A percentile compares a stretch with the other conserved stretches of the same genome.
These are phyloP conservation scores for Alternaria hordeiaustralica DNA, from an alignment of 2,329 filamentous ascomycete genomes.

Conservation along the genomic window DNA sequence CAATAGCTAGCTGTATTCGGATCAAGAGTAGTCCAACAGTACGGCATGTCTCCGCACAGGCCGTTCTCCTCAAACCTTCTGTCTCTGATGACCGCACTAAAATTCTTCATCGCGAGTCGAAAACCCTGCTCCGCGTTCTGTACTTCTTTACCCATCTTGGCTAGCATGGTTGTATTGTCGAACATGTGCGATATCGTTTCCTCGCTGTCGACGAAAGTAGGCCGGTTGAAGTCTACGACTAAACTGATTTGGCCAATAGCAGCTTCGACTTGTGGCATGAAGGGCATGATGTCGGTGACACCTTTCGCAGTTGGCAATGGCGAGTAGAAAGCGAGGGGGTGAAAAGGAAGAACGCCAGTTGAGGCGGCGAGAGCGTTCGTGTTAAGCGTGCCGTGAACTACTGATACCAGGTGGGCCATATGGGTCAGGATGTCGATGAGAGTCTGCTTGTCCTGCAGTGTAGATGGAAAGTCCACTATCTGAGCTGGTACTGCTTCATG, in stretches of 20 bases:
- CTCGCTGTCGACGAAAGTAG: neutral
- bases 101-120: neutral
- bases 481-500: neutral
- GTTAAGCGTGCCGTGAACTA: constrained; percentile 5
- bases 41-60: constrained; percentile 2
- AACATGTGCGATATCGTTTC: constrained; percentile 1
- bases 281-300: neutral
- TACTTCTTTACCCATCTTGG: neutral
- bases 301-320: neutral
- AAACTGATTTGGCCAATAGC: neutral
- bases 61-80: neutral
- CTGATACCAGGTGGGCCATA: constrained; percentile 3
- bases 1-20: neutral
- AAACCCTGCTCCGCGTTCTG: neutral
- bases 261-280: constrained; percentile 1
- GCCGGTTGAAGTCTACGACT: neutral
- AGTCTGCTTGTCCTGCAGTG: neutral
- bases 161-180: neutral
- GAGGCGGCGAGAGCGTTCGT: neutral
- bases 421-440: constrained; percentile 4
- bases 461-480: neutral
- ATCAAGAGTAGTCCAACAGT: neutral
- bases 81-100: neutral
- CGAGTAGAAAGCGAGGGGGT: constrained; percentile 6
- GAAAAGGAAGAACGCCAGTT: constrained; percentile 3